Evolutionary conservation across 176 grass and related monocot genomes (phyloP), one percentile per base, ranked within the genome.

Genomic region (Raddia guianensis): DNA sequence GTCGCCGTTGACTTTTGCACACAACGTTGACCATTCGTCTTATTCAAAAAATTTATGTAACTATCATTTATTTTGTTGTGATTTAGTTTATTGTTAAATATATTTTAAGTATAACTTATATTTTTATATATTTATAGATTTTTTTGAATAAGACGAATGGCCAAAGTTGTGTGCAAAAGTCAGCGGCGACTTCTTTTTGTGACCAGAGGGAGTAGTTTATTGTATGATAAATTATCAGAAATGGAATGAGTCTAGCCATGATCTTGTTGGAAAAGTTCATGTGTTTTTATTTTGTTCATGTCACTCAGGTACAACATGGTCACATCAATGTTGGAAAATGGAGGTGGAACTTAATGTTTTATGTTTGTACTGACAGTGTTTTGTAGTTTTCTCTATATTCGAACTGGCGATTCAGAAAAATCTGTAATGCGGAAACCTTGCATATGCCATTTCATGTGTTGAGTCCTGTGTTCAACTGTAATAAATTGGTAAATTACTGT

Each of bases 301-400:
- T 60, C 6, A 13, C 21, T 8, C 7, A 46, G 56, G 7, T 55
- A 12, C n/a, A 46, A 70, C 55, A 57, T 47, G 40, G 7, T 3
- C n/a, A 60, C 49, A 73, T 68, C 2, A 47, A 72, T 60, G 18
- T 52, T 84, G 44, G 46, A 37, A 79, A 68, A 45, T 84, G 44
- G 46, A 37, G 73, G 62, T 44, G 16, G 0, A 11, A 14, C 7
- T 60, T 69, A 9, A 27, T 1, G 6, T 61, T 60, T 69, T 8
- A 27, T 1, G 6, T 61, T 60, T 83, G 15, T 64, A 35, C 20
- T 44, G 19, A 63, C 20, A 35, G 3, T 71, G 51, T 75, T 76
- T 44, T 76, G 44, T 77, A 77, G 15, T 64, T 84, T 78, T 58
- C 9, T 77, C 27, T 77, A 68, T 69, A 12, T 54, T 9, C 37